Conservation (phyloP, 164 flowering plant species). For the Tinospora cordifolia region DNA sequence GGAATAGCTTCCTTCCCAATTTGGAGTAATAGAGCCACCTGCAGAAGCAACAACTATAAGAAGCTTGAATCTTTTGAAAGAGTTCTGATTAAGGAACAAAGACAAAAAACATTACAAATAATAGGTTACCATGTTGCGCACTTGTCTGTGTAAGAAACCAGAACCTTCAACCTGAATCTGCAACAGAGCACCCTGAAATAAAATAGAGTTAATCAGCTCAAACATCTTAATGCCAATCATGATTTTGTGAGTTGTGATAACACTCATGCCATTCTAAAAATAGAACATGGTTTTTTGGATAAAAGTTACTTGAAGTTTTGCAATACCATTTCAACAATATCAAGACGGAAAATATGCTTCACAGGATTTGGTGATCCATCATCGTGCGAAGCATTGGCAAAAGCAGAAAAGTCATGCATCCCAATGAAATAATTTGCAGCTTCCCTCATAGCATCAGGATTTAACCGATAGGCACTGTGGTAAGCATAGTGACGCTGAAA, state of each 20-base stretch:
- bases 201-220: constrained; percentile 11
- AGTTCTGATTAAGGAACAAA: no score
- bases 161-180: constrained; percentile 93
- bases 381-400: constrained; percentile 52
- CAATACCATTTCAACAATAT: constrained; percentile 64
- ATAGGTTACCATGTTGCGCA: constrained; percentile 75
- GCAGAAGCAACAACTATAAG: constrained; percentile 11
- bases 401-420: constrained; percentile 81
- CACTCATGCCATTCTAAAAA: neutral
- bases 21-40: constrained; percentile 81
- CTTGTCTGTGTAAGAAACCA: constrained; percentile 86
- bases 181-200: constrained; percentile 62
- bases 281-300: no score
- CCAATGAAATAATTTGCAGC: constrained; percentile 74
- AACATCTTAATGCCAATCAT: neutral
- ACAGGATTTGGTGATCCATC: constrained; percentile 55
- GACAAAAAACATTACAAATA: neutral
- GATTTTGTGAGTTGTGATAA: neutral
- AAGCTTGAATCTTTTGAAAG: constrained; percentile 2
- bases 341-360: constrained; percentile 67
- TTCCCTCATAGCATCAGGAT: constrained; percentile 57
- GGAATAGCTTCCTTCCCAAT: constrained; percentile 82
- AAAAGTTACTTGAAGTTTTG: no score
- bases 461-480: constrained; percentile 61
- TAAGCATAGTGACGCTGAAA: constrained; percentile 58